A percentile compares a stretch with the other conserved stretches of the same genome.
Conservation (phyloP, 2,329 filamentous ascomycete genomes). For the Oidium heveae region DNA sequence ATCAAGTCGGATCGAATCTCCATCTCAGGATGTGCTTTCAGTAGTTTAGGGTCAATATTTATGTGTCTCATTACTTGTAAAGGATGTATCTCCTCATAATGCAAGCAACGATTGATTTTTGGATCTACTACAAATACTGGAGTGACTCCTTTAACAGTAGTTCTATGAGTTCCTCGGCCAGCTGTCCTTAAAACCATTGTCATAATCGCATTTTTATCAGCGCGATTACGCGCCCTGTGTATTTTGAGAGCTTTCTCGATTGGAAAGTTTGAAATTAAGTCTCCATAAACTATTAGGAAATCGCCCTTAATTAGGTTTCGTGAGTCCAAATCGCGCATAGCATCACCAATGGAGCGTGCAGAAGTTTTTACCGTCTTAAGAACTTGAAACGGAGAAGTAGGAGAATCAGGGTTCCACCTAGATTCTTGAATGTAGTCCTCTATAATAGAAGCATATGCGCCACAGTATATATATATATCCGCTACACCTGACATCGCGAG, state of each 20-base stretch:
- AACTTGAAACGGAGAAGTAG: conserved; percentile 42
- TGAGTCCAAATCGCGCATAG: conserved; percentile 78
- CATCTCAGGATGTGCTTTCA: conserved; percentile 46
- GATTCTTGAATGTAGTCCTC: conserved; percentile 69
- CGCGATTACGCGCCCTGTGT: conserved; percentile 56
- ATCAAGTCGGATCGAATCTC: conserved; percentile 72
- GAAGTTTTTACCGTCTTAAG: conserved; percentile 69
- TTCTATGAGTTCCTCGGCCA: conserved; percentile 42
- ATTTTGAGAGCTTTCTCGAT: conserved; percentile 56
- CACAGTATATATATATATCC: conserved; percentile 79
- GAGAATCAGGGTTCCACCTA: conserved; percentile 44
- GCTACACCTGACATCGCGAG: conserved; percentile 87
- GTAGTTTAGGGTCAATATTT: conserved; percentile 53
- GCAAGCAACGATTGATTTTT: conserved; percentile 54
- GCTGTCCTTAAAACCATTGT: conserved; percentile 73
- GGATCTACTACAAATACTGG: conserved; percentile 76
- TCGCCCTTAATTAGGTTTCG: conserved; percentile 68
- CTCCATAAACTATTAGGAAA: conserved; percentile 79
- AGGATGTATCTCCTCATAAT: conserved; percentile 78
- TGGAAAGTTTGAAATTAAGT: conserved; percentile 70
- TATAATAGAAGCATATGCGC: conserved; percentile 63
- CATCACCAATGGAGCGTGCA: conserved; percentile 72
- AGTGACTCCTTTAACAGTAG: conserved; percentile 48
- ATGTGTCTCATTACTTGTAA: conserved; percentile 38
- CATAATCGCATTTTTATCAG: conserved; percentile 92